Base-by-base conservation (phyloP, 305 asterid genomes). In the Ilex paraguariensis region DNA sequence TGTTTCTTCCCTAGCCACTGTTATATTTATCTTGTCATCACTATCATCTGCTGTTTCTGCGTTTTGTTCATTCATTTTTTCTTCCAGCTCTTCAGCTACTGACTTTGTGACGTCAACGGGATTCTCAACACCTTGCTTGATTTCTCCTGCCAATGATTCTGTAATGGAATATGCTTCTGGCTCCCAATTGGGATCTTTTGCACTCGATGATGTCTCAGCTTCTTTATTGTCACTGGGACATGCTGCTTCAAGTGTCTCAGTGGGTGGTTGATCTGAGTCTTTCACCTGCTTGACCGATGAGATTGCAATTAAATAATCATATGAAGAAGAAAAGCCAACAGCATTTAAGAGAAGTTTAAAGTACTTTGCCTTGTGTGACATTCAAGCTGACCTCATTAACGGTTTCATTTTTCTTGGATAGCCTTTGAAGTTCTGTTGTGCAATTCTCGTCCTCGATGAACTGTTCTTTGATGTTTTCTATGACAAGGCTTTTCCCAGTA, bases 21-120 rank as follows among this genome's bases (percentile, higher is more conserved):
- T 40, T 40, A 40, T 10, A 40, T 40, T 10, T 10, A 10, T 10
- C 5, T 40, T 40, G 46, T 40, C 46, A 5, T 10, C 46, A 40
- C 46, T 4, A 40, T 5, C 10, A 40, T 40, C 46, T 40, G 12
- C 3, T 10, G 12, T 3, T 46, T 46, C 51, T 46, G n/a, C 12
- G 12, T 46, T 46, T 46, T 46, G 6, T 46, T 46, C 51, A 8
- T 46, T 46, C n/a, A 10, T 46, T 3, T 40, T 44, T 49, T 66
- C 65, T 53, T 66, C 61, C 21, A 65, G 39, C 53, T 66, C 71
- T 62, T 73, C 82, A 69, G 71, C 57, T 61, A 59, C 76, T 54
- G 62, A 49, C 69, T 62, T 62, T 66, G 84, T 70, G 64, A 52
- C 52, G n/a, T 66, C 64, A 54, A 59, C 57, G 59, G 28, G 71